These are phyloP conservation scores for Venustampulla echinocandica DNA, from an alignment of 495 filamentous ascomycete species.

Conservation along the genomic window DNA sequence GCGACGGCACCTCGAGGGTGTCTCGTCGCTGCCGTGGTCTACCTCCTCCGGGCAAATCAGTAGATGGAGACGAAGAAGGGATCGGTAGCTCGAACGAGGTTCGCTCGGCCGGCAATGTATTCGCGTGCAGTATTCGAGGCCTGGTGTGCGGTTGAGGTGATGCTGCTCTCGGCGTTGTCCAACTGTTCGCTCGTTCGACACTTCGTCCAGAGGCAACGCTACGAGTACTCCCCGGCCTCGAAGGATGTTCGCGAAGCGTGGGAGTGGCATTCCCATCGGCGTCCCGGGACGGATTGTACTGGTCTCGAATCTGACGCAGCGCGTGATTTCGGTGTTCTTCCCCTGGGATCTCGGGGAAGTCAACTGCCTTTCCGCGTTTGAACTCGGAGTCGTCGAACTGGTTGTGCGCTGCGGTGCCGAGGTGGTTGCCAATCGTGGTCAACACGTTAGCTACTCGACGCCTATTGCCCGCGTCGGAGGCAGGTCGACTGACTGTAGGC, in stretches of 20 bases:
- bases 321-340: conserved; percentile 35
- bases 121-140: conserved; percentile 13
- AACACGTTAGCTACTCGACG: conserved; percentile 33
- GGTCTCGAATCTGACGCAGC: conserved; percentile 28
- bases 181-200: conserved; percentile 10
- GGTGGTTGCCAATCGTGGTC: conserved; percentile 25
- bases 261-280: conserved; percentile 16
- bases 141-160: conserved; percentile 3
- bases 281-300: conserved; percentile 28
- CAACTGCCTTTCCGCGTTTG: conserved; percentile 30
- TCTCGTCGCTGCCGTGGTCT: conserved; percentile 18
- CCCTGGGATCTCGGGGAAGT: conserved; percentile 43
- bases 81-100: conserved; percentile 10
- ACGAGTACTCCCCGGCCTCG: conserved; percentile 20
- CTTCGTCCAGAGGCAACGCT: conserved; percentile 17
- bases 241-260: conserved; percentile 1
- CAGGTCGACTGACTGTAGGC: background rate
- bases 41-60: conserved; percentile 7
- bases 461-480: conserved; percentile 25
- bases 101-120: conserved; percentile 18
- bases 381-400: conserved; percentile 40
- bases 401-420: conserved; percentile 33
- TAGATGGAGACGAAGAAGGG: conserved; percentile 1
- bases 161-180: conserved; percentile 9
- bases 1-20: conserved; percentile 23